Conservation (phyloP, 2,329 filamentous ascomycete species). For the Colletotrichum zoysiae region DNA sequence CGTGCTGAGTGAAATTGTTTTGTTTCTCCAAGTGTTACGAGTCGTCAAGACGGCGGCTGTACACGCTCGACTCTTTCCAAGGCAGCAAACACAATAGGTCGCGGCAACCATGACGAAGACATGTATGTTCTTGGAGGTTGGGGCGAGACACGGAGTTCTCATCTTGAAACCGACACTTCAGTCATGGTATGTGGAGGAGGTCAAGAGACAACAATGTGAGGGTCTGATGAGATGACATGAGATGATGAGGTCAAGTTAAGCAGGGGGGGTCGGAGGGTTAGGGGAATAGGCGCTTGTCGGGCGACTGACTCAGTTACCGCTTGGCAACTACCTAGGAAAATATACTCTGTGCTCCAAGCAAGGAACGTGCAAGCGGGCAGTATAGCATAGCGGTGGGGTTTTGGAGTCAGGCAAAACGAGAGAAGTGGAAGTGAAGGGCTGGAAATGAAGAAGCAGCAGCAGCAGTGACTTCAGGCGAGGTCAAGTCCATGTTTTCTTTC, state of each 20-base stretch:
- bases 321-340: not conserved
- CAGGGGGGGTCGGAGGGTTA: slow-evolving; percentile 12
- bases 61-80: not conserved
- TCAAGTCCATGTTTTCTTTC: too few species aligned
- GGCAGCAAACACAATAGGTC: too few species aligned
- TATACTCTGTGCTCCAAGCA: not conserved
- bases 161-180: not conserved
- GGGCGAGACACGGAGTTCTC: too few species aligned
- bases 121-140: not conserved
- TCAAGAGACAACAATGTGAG: too few species aligned
- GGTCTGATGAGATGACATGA: not conserved
- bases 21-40: not conserved
- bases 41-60: not conserved
- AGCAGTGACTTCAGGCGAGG: not conserved
- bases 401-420: not conserved
- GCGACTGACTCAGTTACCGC: slow-evolving; percentile 1
- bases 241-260: slow-evolving; percentile 4
- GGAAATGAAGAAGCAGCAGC: not conserved
- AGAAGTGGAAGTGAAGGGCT: not conserved
- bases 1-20: not conserved
- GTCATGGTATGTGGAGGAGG: not conserved
- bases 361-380: not conserved
- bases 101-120: not conserved
- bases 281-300: not conserved
- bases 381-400: not conserved